These are phyloP conservation scores for Spinacia oleracea DNA, from an alignment of 179 eudicot genomes.

Conservation along the genomic window DNA sequence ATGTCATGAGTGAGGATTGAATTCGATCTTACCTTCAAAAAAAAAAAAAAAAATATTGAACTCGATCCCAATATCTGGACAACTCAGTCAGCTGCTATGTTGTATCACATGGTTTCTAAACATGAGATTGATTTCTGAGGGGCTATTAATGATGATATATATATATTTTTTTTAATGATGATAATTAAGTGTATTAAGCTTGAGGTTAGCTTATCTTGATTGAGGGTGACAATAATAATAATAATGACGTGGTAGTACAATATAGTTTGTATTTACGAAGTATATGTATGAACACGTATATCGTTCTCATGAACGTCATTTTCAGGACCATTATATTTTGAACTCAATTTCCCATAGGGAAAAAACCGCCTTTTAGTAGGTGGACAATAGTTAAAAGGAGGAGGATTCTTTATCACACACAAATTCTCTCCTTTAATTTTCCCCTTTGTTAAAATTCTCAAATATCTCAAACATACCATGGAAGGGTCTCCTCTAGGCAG, in stretches of 20 bases:
- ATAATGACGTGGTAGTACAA: slow-evolving; percentile 6
- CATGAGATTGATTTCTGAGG: no score
- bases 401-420: neutral
- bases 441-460: neutral
- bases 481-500: slow-evolving; percentile 36
- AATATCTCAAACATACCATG: slow-evolving; percentile 25
- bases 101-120: no score
- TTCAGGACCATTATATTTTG: slow-evolving; percentile 25
- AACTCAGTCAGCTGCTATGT: no score
- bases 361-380: slow-evolving; percentile 22
- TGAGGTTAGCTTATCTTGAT: no score
- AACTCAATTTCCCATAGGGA: slow-evolving; percentile 19
- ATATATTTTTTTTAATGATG: no score
- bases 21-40: no score
- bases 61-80: no score
- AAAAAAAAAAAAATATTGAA: no score
- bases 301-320: slow-evolving; percentile 31
- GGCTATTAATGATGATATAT: no score
- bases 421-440: neutral
- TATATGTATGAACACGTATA: neutral
- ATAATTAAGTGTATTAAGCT: no score
- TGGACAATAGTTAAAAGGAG: neutral
- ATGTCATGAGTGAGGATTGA: no score
- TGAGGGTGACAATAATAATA: no score
- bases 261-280: neutral